Evolutionary conservation across 257 asterid species (phyloP).

Genomic region (Anisodus tanguticus): DNA sequence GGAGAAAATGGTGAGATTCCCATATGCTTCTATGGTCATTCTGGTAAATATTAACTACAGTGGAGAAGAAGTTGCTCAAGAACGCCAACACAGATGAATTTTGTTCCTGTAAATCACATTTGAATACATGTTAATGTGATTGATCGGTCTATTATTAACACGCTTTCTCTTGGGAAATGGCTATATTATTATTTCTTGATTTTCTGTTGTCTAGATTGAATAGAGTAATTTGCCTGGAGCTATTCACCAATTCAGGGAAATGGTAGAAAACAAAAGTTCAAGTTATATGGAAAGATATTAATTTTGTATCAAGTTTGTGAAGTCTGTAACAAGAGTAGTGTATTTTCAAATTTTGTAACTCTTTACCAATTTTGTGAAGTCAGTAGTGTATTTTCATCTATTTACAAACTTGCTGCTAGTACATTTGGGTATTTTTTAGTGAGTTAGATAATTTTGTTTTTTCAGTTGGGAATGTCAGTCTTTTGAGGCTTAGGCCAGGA

Average conservation of each 20-base stretch:
- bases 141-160: not conserved
- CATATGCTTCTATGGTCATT: not conserved
- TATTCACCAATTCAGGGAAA: not conserved
- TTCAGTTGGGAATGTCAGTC: not conserved
- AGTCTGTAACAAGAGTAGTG: not conserved
- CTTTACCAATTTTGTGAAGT: not conserved
- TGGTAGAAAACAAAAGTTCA: not conserved
- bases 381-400: not conserved
- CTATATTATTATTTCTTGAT: not conserved
- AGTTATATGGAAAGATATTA: not conserved
- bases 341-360: not conserved
- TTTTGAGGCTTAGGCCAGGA: not conserved
- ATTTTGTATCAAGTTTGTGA: not conserved
- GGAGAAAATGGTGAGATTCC: not conserved
- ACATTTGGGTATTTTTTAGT: not conserved
- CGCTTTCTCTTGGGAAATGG: not conserved
- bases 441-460: not conserved
- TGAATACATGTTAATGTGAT: not conserved
- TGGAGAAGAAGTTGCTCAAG: not conserved
- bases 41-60: not conserved
- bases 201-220: not conserved
- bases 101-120: not conserved
- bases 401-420: not conserved
- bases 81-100: not conserved
- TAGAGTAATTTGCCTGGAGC: not conserved